Conservation (phyloP, 331 rosid genomes). For the Pyrus hybrid region DNA sequence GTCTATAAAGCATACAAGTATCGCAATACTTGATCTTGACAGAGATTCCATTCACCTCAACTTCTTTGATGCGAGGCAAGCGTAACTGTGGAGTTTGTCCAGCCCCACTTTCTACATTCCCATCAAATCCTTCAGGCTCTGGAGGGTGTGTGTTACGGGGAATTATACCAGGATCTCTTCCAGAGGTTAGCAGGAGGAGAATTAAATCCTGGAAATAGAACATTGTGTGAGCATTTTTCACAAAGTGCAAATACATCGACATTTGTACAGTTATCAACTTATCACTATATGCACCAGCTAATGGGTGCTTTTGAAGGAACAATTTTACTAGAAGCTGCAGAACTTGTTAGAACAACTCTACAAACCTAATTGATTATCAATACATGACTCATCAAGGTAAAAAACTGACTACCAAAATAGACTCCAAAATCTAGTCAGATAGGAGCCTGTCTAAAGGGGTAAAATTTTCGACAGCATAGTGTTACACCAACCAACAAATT, state of each 20-base stretch:
- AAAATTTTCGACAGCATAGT: no score
- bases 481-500: no score
- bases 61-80: slow-evolving; percentile 81
- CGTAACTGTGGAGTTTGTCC: slow-evolving; percentile 90
- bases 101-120: slow-evolving; percentile 51
- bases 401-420: neutral
- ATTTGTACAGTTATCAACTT: neutral
- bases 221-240: neutral
- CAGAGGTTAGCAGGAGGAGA: slow-evolving; percentile 79
- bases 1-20: slow-evolving; percentile 96
- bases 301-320: neutral
- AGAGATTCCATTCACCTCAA: slow-evolving; percentile 65
- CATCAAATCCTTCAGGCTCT: slow-evolving; percentile 79
- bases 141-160: slow-evolving; percentile 95
- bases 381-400: no score
- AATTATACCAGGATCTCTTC: slow-evolving; percentile 96
- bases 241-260: neutral
- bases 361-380: neutral
- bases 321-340: neutral
- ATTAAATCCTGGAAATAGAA: slow-evolving; percentile 47
- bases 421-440: neutral
- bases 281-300: neutral
- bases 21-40: slow-evolving; percentile 87
- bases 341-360: neutral
- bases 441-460: neutral